These are phyloP conservation scores for Hirschfeldia incana DNA, from an alignment of 345 rosid genomes.

Conservation along the genomic window DNA sequence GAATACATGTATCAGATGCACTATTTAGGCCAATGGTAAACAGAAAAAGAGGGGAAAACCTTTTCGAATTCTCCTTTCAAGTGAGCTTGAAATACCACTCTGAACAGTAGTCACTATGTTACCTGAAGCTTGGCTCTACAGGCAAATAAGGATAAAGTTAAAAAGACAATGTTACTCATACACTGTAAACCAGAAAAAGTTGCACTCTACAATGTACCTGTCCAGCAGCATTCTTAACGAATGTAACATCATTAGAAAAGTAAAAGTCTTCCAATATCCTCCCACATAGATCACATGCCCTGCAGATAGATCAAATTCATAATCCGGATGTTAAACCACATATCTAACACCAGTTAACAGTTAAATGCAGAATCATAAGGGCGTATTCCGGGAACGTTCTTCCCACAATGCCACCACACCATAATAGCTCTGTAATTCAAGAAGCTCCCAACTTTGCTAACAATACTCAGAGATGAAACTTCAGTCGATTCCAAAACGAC, in stretches of 20 bases:
- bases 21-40: too few relatives aligned
- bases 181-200: too few relatives aligned
- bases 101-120: conserved; percentile 42
- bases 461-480: neutral
- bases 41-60: conserved; percentile 29
- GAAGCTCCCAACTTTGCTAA: neutral
- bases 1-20: too few relatives aligned
- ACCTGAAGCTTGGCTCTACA: conserved; percentile 37
- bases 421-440: too few relatives aligned
- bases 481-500: neutral
- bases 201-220: neutral
- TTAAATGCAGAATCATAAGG: too few relatives aligned
- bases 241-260: neutral
- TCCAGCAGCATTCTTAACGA: neutral
- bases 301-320: too few relatives aligned
- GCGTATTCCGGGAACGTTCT: too few relatives aligned
- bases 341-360: too few relatives aligned
- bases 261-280: neutral
- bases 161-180: neutral
- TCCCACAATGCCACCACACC: neutral
- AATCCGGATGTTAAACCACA: too few relatives aligned
- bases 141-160: neutral
- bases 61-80: conserved; percentile 48
- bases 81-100: conserved; percentile 49
- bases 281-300: neutral